phyloP scores from a whole-genome alignment of 352 stramenopile species.

The Phytophthora agathidicida region DNA sequence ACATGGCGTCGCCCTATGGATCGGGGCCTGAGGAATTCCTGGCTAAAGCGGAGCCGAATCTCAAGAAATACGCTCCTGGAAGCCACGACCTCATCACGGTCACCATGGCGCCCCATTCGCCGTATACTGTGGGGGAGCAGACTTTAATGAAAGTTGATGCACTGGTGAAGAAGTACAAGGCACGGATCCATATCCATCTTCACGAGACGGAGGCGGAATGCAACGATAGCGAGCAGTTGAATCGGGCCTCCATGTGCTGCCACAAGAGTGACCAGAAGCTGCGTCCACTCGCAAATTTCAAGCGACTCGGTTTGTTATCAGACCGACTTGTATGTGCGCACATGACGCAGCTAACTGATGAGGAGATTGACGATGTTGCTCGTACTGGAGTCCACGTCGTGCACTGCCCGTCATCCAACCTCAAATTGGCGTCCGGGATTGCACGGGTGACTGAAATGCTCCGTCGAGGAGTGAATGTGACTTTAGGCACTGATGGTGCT shows the following conservation, averaged over 20 bases:
- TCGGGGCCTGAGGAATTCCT: constrained; percentile 73
- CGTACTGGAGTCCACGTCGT: constrained; percentile 64
- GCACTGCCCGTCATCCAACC: constrained; percentile 91
- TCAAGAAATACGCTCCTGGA: constrained; percentile 62
- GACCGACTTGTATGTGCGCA: constrained; percentile 72
- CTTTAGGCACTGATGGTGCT: constrained; percentile 87
- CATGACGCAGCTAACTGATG: constrained; percentile 88
- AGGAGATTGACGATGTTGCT: constrained; percentile 78
- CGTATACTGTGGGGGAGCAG: constrained; percentile 84
- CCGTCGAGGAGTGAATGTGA: constrained; percentile 84
- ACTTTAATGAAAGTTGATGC: constrained; percentile 47
- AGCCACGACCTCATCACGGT: constrained; percentile 64
- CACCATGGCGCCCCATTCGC: constrained; percentile 82
- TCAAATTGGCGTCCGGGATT: constrained; percentile 90
- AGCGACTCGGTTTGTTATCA: constrained; percentile 77
- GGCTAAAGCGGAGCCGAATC: constrained; percentile 64
- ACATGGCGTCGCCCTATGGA: constrained; percentile 77
- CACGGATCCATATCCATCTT: constrained; percentile 86
- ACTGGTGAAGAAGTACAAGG: constrained; percentile 54
- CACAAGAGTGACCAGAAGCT: constrained; percentile 81
- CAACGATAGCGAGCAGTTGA: constrained; percentile 69
- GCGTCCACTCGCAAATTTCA: constrained; percentile 82
- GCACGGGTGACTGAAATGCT: constrained; percentile 80
- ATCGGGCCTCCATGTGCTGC: constrained; percentile 75
- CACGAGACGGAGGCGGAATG: constrained; percentile 88